Evolutionary conservation across 2,329 filamentous ascomycete genomes (phyloP).

Genomic region (Fusarium fracticaudum): DNA sequence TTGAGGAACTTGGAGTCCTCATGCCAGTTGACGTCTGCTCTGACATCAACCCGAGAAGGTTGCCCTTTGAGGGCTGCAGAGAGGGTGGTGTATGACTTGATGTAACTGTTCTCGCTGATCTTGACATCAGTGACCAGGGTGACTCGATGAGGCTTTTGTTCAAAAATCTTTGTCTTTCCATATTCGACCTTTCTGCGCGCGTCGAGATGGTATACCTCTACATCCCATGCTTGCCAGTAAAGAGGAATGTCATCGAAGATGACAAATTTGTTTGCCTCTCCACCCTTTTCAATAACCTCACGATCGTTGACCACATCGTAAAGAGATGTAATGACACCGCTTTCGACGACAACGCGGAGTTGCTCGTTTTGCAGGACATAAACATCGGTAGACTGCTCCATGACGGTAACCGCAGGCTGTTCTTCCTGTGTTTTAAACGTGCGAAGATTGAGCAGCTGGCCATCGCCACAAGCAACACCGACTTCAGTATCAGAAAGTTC

Average conservation of each 20-base stretch:
- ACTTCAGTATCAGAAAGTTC: slow-evolving; percentile 64
- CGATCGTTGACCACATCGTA: slow-evolving; percentile 78
- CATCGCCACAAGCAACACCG: slow-evolving; percentile 66
- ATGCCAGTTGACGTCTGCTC: slow-evolving; percentile 93
- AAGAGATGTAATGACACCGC: slow-evolving; percentile 84
- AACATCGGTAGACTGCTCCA: slow-evolving; percentile 64
- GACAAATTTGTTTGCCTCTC: slow-evolving; percentile 89
- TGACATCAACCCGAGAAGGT: slow-evolving; percentile 76
- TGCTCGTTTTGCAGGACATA: slow-evolving; percentile 85
- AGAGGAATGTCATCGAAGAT: slow-evolving; percentile 97
- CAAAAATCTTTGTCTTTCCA: slow-evolving; percentile 74
- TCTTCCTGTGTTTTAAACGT: slow-evolving; percentile 57
- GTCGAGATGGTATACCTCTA: slow-evolving; percentile 94
- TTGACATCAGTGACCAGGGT: slow-evolving; percentile 85
- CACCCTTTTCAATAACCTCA: slow-evolving; percentile 78
- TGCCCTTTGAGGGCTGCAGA: slow-evolving; percentile 70
- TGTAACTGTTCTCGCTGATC: slow-evolving; percentile 87
- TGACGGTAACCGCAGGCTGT: slow-evolving; percentile 61
- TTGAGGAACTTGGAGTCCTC: slow-evolving; percentile 98
- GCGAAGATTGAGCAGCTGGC: slow-evolving; percentile 61
- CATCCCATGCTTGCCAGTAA: slow-evolving; percentile 98
- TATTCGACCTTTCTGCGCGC: slow-evolving; percentile 80
- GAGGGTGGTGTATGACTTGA: slow-evolving; percentile 87
- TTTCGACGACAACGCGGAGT: slow-evolving; percentile 75
- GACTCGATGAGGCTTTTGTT: slow-evolving; percentile 77